Evolutionary conservation across 768 basidiomycete genomes (phyloP).

Genomic region (Leccinum uliginosum): DNA sequence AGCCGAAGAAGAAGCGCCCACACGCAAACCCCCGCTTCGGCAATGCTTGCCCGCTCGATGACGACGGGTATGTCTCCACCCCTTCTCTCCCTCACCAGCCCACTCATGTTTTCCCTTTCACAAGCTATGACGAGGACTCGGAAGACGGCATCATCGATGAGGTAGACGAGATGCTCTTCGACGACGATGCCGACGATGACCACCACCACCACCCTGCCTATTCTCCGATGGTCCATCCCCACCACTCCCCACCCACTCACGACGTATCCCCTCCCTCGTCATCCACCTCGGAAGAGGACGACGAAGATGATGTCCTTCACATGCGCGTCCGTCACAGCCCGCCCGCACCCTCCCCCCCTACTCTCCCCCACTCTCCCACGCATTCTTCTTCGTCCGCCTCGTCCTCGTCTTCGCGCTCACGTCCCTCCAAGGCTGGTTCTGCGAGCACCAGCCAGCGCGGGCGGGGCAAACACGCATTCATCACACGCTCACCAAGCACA

Average conservation of each 20-base stretch:
- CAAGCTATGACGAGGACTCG: constrained; percentile 66
- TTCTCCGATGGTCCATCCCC: constrained; percentile 16
- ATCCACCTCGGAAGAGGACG: constrained; percentile 37
- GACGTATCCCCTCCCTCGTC: constrained; percentile 27
- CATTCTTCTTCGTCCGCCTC: constrained; percentile 31
- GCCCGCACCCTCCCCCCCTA: constrained; percentile 12
- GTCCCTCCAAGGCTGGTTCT: constrained; percentile 30
- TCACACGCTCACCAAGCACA: constrained; percentile 28
- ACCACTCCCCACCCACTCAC: constrained; percentile 21
- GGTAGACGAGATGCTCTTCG: constrained; percentile 35
- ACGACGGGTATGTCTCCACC: constrained; percentile 54
- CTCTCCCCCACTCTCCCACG: constrained; percentile 35
- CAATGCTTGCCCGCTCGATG: constrained; percentile 35
- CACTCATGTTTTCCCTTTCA: not conserved
- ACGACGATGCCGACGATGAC: constrained; percentile 25
- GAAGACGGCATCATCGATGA: constrained; percentile 54
- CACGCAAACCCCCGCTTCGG: constrained; percentile 23
- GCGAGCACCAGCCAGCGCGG: constrained; percentile 10
- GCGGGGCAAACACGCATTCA: constrained; percentile 43
- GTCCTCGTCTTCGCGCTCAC: constrained; percentile 20
- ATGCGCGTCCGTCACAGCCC: constrained; percentile 44
- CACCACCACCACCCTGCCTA: constrained; percentile 12
- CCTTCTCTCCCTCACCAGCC: not conserved
- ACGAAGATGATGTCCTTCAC: constrained; percentile 58
- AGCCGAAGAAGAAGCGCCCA: constrained; percentile 43